Percentiles rank a stretch among this genome's conserved stretches.
Evolutionary conservation across 768 basidiomycete species (phyloP).

Genomic region (Tylopilus plumbeoviolaceoides): DNA sequence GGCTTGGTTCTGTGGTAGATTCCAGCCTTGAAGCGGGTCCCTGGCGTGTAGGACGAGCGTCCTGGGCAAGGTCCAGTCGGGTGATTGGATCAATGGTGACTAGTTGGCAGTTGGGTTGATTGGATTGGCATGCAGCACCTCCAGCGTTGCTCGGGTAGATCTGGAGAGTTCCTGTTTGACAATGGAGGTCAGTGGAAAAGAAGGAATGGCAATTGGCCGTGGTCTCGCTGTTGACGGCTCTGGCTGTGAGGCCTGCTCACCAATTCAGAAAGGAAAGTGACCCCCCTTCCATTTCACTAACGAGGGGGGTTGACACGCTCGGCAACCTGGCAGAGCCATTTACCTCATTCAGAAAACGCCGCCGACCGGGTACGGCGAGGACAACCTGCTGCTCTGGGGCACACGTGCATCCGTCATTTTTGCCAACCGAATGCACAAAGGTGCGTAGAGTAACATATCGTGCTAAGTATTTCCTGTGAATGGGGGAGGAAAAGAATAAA

Average conservation of each 20-base stretch:
- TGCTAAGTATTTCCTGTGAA: conserved; percentile 8
- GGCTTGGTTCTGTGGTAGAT: conserved; percentile 32
- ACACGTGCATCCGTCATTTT: neutral
- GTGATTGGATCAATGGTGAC: conserved; percentile 69
- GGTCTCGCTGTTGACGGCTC: conserved; percentile 24
- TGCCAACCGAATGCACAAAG: neutral
- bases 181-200: conserved; percentile 20
- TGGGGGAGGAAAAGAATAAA: neutral
- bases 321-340: neutral
- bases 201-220: conserved; percentile 15
- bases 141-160: conserved; percentile 23
- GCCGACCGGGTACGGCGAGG: neutral
- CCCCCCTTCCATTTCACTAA: conserved; percentile 22
- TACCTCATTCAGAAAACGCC: neutral
- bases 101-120: conserved; percentile 19
- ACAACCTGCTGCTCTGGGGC: too few species aligned
- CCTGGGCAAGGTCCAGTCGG: conserved; percentile 53
- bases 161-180: conserved; percentile 12
- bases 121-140: conserved; percentile 26
- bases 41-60: conserved; percentile 42
- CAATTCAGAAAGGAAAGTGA: conserved; percentile 22
- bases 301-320: conserved; percentile 12
- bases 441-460: conserved; percentile 8
- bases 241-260: conserved; percentile 23
- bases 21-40: conserved; percentile 47